These are phyloP conservation scores for Theileria annulata DNA, from an alignment of 169 alveolate genomes.

Conservation along the genomic window DNA sequence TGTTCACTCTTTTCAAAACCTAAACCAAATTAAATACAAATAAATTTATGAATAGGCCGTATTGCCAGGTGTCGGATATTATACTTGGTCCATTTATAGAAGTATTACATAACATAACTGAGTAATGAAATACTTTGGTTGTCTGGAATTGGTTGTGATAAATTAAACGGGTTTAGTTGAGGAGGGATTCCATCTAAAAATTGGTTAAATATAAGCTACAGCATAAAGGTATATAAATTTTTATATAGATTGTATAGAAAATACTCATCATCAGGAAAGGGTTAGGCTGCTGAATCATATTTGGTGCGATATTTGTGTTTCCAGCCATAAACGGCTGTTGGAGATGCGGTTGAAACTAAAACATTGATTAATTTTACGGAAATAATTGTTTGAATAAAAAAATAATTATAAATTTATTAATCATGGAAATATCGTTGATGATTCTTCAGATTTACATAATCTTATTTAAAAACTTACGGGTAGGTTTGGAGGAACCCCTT, in stretches of 20 bases:
- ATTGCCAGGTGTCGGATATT: neutral
- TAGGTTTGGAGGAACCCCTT: conserved; percentile 14
- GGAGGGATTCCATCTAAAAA: neutral
- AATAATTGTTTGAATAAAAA: neutral
- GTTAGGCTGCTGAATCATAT: neutral
- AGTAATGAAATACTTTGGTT: neutral
- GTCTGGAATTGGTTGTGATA: neutral
- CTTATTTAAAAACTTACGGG: neutral
- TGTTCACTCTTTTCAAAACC: neutral
- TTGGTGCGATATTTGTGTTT: conserved; percentile 8
- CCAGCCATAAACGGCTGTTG: conserved; percentile 10
- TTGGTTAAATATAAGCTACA: neutral
- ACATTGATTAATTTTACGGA: neutral
- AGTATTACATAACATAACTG: neutral
- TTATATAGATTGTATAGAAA: neutral
- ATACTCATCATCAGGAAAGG: conserved; percentile 5
- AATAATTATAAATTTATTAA: neutral
- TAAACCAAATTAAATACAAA: no score
- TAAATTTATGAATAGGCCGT: no score
- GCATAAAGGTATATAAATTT: neutral
- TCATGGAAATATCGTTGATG: neutral
- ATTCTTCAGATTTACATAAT: neutral
- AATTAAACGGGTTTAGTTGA: neutral
- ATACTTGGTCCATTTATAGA: neutral
- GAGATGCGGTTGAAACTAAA: neutral